Evolutionary conservation across 2,329 filamentous ascomycete species (phyloP), one percentile per base, ranked within the genome.

Genomic region (Verticillium dahliae): DNA sequence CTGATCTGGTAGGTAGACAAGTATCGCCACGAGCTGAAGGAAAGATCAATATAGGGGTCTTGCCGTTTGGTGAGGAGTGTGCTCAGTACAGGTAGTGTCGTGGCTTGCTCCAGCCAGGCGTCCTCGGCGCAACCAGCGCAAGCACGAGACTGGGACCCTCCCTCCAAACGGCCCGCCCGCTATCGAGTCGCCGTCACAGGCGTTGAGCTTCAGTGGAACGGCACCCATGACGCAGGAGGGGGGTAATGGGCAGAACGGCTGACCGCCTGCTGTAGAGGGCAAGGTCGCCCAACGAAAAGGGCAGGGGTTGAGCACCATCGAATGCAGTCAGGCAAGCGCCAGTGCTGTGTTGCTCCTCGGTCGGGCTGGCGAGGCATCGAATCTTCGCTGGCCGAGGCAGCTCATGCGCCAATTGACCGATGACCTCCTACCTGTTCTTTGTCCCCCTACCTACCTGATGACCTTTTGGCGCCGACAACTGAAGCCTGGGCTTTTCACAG

Each of bases 271-370:
- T 11, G 0, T 0, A 38, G 45, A 0, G 1, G 56, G 61, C 9
- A 61, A 57, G 56, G 62, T 60, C 58, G 57, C 64, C 58, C 64
- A 65, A 65, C 64, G 64, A 64, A 65, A 65, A 60, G 38, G n/a
- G 59, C 64, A 61, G 62, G 64, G 64, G 62, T 65, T 65, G 64
- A 64, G 64, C 45, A 27, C 45, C 45, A 52, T 52, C 18, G 45
- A 31, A 52, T 10, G 6, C 9, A 22, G 45, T 18, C 18, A 45
- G 39, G 14, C 14, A 37, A 37, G 39, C 7, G 39, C 39, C n/a
- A n/a, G 6, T 22, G 39, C 15, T 45, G 39, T 22, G n/a, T 18
- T 52, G 18, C n/a, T 52, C 45, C 45, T 52, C 45, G 45, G 45
- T 50, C 45, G 45, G 41, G 3, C 45, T 22, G 9, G 22, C n/a